These are phyloP conservation scores for Yarrowia bubula DNA, from an alignment of 805 yeast species.

Conservation along the genomic window DNA sequence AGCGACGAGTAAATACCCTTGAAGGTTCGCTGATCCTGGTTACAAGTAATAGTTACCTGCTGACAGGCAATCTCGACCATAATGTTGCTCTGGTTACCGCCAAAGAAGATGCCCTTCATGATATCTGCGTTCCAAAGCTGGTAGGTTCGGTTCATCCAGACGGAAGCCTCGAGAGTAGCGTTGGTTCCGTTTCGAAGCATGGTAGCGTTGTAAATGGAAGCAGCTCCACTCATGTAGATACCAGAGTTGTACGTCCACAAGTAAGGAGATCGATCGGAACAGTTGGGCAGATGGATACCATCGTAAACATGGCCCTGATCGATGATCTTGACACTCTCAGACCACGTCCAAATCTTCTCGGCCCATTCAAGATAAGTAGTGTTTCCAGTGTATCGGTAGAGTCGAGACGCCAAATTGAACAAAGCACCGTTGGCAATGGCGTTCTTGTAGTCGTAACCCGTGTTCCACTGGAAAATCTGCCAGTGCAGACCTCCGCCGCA, in stretches of 20 bases:
- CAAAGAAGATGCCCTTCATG: constrained; percentile 23
- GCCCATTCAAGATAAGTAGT: constrained; percentile 72
- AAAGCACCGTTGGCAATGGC: constrained; percentile 87
- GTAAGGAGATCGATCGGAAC: constrained; percentile 54
- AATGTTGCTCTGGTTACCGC: constrained; percentile 42
- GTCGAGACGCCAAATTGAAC: constrained; percentile 81
- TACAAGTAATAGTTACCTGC: constrained; percentile 54
- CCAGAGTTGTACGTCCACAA: constrained; percentile 93
- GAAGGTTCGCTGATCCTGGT: constrained; percentile 89
- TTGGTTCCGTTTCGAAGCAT: constrained; percentile 44
- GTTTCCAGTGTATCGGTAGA: constrained; percentile 79
- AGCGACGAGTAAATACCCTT: constrained; percentile 78
- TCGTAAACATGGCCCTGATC: constrained; percentile 45
- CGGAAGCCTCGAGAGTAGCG: background rate
- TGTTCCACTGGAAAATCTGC: constrained; percentile 94
- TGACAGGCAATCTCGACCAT: constrained; percentile 88
- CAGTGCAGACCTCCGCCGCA: constrained; percentile 93
- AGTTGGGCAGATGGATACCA: constrained; percentile 51
- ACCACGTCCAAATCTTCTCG: constrained; percentile 78
- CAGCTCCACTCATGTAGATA: constrained; percentile 71
- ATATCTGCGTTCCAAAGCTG: constrained; percentile 52
- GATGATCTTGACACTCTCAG: constrained; percentile 54
- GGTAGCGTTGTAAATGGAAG: constrained; percentile 75
- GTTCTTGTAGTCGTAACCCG: constrained; percentile 91
- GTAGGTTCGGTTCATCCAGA: constrained; percentile 64